These are phyloP conservation scores for Candida ponderosae DNA, from an alignment of 805 yeast species.

Conservation along the genomic window DNA sequence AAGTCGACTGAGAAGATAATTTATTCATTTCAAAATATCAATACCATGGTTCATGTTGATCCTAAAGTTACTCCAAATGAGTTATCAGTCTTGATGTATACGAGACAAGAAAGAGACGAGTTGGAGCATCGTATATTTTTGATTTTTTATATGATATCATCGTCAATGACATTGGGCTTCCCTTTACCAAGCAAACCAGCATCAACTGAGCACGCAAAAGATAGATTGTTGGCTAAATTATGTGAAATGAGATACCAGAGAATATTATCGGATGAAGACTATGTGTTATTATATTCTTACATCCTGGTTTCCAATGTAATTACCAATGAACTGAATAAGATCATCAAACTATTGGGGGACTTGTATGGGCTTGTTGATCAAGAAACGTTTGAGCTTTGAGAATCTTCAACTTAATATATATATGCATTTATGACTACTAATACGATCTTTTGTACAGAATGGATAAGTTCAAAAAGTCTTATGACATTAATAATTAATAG, in stretches of 20 bases:
- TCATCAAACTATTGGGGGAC: constrained; percentile 46
- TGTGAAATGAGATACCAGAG: constrained; percentile 43
- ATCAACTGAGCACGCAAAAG: constrained; percentile 67
- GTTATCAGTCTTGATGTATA: constrained; percentile 43
- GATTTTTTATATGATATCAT: constrained; percentile 70
- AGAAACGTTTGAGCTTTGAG: constrained; percentile 16
- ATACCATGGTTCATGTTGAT: constrained; percentile 58
- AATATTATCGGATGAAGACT: constrained; percentile 55
- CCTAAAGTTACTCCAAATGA: constrained; percentile 46
- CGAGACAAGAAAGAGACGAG: constrained; percentile 54
- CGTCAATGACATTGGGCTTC: constrained; percentile 66
- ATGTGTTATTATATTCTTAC: constrained; percentile 69
- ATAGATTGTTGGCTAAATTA: constrained; percentile 57
- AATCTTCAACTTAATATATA: neutral
- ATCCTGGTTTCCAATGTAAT: constrained; percentile 64
- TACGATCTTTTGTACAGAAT: no score
- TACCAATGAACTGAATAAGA: constrained; percentile 52
- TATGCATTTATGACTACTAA: neutral
- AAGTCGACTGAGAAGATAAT: constrained; percentile 54
- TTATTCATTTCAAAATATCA: constrained; percentile 70
- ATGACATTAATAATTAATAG: no score
- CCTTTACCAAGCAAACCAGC: constrained; percentile 77
- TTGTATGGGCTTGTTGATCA: constrained; percentile 56
- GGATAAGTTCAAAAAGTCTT: no score
- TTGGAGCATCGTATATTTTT: constrained; percentile 66